Evolutionary conservation across 306 rosid genomes (phyloP).

Genomic region (Cicer bijugum): DNA sequence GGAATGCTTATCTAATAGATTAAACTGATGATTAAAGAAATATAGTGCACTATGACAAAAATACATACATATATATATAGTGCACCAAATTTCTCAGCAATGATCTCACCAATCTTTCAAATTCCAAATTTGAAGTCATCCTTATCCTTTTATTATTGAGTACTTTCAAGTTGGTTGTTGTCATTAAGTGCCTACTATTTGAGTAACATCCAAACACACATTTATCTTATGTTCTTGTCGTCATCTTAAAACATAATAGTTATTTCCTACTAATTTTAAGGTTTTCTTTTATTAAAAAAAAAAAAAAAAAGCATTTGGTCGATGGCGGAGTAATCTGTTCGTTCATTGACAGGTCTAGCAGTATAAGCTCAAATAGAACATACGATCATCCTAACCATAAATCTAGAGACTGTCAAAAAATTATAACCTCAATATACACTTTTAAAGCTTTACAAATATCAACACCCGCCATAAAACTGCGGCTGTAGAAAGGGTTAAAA

Average conservation of each 20-base stretch:
- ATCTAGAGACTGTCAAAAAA: not conserved
- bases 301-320: not conserved
- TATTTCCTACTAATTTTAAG: not conserved
- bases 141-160: not conserved
- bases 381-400: not conserved
- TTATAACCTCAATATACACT: not conserved
- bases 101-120: not conserved
- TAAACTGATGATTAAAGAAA: too few relatives aligned
- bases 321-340: not conserved
- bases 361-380: not conserved
- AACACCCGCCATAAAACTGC: not conserved
- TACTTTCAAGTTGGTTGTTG: not conserved
- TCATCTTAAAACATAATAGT: not conserved
- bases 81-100: not conserved
- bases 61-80: too few relatives aligned
- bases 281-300: not conserved
- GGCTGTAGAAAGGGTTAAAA: not conserved
- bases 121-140: conserved; percentile 1
- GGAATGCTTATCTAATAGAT: too few relatives aligned
- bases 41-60: not conserved
- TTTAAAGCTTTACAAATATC: not conserved
- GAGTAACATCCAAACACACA: not conserved
- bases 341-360: not conserved
- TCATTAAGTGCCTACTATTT: not conserved
- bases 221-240: not conserved